Base-by-base conservation (phyloP, 768 basidiomycete genomes). In the Mycena rosella region DNA sequence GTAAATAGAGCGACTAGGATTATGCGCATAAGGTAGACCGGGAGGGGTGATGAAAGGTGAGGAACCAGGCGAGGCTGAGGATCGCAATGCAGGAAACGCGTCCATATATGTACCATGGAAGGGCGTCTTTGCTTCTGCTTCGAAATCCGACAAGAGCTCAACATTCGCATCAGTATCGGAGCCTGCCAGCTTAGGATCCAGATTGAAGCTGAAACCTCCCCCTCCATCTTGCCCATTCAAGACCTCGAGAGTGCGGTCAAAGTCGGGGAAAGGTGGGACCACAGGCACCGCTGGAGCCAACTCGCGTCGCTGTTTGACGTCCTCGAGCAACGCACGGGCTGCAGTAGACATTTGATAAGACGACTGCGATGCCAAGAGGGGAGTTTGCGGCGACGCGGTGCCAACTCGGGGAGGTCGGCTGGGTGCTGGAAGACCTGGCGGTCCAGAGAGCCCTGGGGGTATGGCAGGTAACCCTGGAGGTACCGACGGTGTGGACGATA, bases 271-370 rank as follows among this genome's bases (percentile, higher is more conserved):
- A 14, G 93, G 88, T 76, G 85, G 94, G 36, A 81, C 78, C 51
- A 79, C 78, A 44, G 81, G 76, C 10, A 82, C 74, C 17, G 83
- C 74, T 24, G 83, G 76, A 2, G 82, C 80, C 10, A 87, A 83
- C 72, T 94, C 92, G 49, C 94, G 86, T 36, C 94, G 84, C 24
- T 88, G 88, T 74, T 89, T 91, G 42, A 96, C 87, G 71, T 96
- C 95, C 63, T 96, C 93, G 51, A 96, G 82, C 51, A 96, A 84
- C 1, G 92, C 93, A 68, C 91, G 91, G 3, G 93, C 94, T 42
- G 94, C 92, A 18, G 84, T 92, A 0, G 95, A 96, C 84, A 96
- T 93, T 74, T 96, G 94, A 77, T 96, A 96, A 7, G 88, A 86
- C 15, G 88, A 84, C 63, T 87, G 85, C 6, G 87, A 87, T 71